Percentiles rank a stretch among this genome's conserved stretches.
Evolutionary conservation across 805 yeast genomes (phyloP).

Genomic region (Yamadazyma endophytica): DNA sequence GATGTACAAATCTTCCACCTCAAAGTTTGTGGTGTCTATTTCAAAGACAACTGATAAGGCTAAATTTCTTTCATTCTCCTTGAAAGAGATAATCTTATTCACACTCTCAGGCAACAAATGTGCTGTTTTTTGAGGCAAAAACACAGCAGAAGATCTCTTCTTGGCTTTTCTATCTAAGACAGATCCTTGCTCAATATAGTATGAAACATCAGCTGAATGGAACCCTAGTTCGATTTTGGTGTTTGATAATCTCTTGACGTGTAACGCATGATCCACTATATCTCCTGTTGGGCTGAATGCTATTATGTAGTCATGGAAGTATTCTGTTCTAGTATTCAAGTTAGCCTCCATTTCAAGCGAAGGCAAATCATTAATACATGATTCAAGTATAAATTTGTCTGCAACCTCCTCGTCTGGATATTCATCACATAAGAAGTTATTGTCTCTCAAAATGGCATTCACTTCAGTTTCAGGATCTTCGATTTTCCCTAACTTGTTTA

Average conservation of each 20-base stretch:
- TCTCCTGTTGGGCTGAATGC: constrained; percentile 57
- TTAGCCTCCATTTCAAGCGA: constrained; percentile 34
- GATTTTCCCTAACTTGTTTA: constrained; percentile 79
- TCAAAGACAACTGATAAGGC: constrained; percentile 78
- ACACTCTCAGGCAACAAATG: constrained; percentile 67
- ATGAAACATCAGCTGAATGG: constrained; percentile 78
- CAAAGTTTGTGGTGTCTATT: constrained; percentile 67
- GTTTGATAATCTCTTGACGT: constrained; percentile 59
- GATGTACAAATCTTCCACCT: constrained; percentile 71
- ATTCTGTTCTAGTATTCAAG: constrained; percentile 44
- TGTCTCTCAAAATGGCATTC: constrained; percentile 84
- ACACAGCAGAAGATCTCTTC: constrained; percentile 86
- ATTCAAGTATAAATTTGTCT: constrained; percentile 6
- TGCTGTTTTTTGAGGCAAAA: constrained; percentile 70
- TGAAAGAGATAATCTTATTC: constrained; percentile 57
- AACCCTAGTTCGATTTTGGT: constrained; percentile 76
- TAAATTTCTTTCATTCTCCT: constrained; percentile 54
- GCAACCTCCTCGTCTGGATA: constrained; percentile 46
- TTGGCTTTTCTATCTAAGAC: constrained; percentile 83
- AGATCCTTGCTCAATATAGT: constrained; percentile 68
- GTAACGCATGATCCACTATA: constrained; percentile 74
- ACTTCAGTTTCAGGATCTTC: constrained; percentile 76
- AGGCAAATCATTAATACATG: constrained; percentile 33
- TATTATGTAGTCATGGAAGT: constrained; percentile 56
- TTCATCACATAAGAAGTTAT: constrained; percentile 78